Base-by-base conservation (phyloP, 139 green algal genomes). In the Gonium pectorale region DNA sequence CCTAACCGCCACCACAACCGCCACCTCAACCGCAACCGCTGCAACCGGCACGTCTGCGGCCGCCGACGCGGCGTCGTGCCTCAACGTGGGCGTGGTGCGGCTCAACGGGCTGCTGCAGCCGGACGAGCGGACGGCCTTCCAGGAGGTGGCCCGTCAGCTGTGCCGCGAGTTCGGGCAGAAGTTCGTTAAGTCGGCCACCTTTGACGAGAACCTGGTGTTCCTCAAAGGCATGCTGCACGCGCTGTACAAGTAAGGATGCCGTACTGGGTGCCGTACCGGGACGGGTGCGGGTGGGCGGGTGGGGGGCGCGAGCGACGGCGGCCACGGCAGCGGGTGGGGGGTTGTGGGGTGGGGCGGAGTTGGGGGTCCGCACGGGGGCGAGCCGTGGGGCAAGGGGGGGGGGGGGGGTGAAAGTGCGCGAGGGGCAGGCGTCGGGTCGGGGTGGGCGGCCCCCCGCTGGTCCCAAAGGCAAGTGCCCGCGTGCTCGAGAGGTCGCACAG, bases 131-230 rank as follows among this genome's bases (percentile, higher is more conserved):
- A 71, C 68, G 2, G 95, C 93, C 0, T 97, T 98, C 68, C 64
- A 86, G 59, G 93, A 97, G 83, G 92, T 93, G 41, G 93, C 94
- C 0, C 80, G 92, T 17, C 94, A 97, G 88, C 90, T 97, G 41
- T 97, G 94, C 86, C 79, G 82, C 17, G 67, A 87, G 27, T 91
- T 91, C 38, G 60, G 66, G 26, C 88, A 91, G 79, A 33, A 44
- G 2, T 97, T 95, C 52, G 62, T 40, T 13, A 77, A 79, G 7
- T 78, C 43, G 5, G 93, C 94, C 0, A 93, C 91, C 0, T 90
- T 93, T 59, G 90, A 89, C 15, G 94, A 97, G 31, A 98, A 98
- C 87, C 89, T 98, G 33, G 52, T 64, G 31, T 97, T 98, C 86
- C 82, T 98, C 68, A 87, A 89, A 17, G 89, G 87, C 31, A 93